Conservation (phyloP, 1,139 yeast species). For the Debaryomyces sp. region DNA sequence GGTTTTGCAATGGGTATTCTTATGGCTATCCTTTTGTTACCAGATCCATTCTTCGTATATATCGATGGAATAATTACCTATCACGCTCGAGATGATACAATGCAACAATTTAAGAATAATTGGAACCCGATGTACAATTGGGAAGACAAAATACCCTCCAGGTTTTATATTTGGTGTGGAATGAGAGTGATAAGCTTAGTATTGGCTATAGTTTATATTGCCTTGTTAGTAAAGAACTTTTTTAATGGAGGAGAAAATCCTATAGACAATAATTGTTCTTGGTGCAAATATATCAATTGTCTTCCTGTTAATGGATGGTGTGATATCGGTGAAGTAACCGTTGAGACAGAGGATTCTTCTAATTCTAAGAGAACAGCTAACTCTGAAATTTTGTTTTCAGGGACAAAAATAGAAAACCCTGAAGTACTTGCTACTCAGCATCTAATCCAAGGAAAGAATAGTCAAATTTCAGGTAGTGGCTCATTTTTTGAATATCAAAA, state of each 20-base stretch:
- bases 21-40: constrained; percentile 52
- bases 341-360: constrained; percentile 16
- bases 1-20: constrained; percentile 70
- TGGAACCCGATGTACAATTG: constrained; percentile 45
- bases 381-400: neutral
- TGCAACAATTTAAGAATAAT: constrained; percentile 44
- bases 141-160: constrained; percentile 34
- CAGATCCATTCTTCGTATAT: constrained; percentile 60
- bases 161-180: constrained; percentile 52
- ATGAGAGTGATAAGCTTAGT: constrained; percentile 51
- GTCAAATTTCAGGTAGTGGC: constrained; percentile 3
- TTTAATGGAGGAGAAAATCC: constrained; percentile 42
- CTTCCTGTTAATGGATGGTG: constrained; percentile 78
- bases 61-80: constrained; percentile 45
- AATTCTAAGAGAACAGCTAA: neutral
- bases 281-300: constrained; percentile 78
- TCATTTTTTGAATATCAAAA: constrained; percentile 13
- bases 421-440: neutral
- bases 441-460: neutral
- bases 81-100: constrained; percentile 35
- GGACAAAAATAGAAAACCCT: neutral
- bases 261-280: constrained; percentile 46
- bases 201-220: constrained; percentile 54
- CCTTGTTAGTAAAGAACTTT: constrained; percentile 51
- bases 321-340: constrained; percentile 54